These are phyloP conservation scores for Ligustrum vulgare DNA, from an alignment of 257 asterid genomes.

Conservation along the genomic window DNA sequence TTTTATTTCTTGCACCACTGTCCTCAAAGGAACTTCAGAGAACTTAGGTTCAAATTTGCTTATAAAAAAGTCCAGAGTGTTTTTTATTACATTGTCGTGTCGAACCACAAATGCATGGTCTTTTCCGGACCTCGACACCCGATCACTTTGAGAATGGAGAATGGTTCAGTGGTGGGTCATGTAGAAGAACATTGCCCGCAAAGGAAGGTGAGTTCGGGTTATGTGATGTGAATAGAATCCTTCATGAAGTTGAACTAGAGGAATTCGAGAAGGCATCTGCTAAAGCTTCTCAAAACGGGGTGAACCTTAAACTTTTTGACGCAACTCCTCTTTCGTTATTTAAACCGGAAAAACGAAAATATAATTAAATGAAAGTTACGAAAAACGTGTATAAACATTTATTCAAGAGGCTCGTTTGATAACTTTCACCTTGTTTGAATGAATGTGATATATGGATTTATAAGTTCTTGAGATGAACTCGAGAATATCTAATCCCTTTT, in stretches of 20 bases:
- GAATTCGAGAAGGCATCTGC: slow-evolving; percentile 35
- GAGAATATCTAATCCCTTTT: too few relatives aligned
- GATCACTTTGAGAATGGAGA: slow-evolving; percentile 46
- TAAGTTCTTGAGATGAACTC: too few relatives aligned
- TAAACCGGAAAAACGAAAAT: too few relatives aligned
- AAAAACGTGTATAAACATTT: too few relatives aligned
- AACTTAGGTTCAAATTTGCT: slow-evolving; percentile 38
- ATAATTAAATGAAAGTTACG: too few relatives aligned
- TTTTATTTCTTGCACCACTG: slow-evolving; percentile 11
- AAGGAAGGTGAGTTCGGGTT: slow-evolving; percentile 35
- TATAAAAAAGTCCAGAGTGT: slow-evolving; percentile 30
- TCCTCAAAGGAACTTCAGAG: slow-evolving; percentile 37
- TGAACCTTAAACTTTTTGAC: slow-evolving; percentile 41
- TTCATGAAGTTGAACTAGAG: slow-evolving; percentile 31
- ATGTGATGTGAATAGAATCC: slow-evolving; percentile 30
- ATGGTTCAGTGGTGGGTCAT: slow-evolving; percentile 46
- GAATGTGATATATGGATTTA: too few relatives aligned
- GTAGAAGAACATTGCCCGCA: slow-evolving; percentile 40
- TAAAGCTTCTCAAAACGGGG: slow-evolving; percentile 34
- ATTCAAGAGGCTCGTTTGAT: too few relatives aligned
- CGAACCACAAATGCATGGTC: slow-evolving; percentile 37
- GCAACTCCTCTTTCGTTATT: slow-evolving; percentile 36
- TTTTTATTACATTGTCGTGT: slow-evolving; percentile 28
- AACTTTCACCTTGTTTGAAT: too few relatives aligned
- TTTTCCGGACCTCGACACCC: slow-evolving; percentile 43